Evolutionary conservation across 768 basidiomycete species (phyloP).

Genomic region (Leucogyrophana mollusca): DNA sequence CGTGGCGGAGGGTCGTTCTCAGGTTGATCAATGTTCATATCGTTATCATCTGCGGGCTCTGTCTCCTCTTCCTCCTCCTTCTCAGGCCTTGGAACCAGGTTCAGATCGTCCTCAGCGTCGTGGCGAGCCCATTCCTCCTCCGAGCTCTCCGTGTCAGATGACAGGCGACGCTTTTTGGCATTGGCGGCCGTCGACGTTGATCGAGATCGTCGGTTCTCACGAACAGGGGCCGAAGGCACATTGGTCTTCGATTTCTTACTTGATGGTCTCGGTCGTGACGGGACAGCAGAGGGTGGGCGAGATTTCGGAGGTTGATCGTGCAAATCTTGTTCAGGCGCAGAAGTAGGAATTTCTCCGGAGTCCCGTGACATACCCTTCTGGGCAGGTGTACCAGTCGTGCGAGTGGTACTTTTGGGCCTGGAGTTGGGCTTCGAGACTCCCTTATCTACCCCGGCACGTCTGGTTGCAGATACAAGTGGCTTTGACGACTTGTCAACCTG

Average conservation of each 20-base stretch:
- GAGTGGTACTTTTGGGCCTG: slow-evolving; percentile 11
- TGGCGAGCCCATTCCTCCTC: slow-evolving; percentile 12
- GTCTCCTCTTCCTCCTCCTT: slow-evolving; percentile 39
- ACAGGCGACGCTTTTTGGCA: slow-evolving; percentile 19
- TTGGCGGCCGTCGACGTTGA: slow-evolving; percentile 4
- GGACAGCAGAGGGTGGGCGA: slow-evolving; percentile 3
- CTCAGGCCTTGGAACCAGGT: slow-evolving; percentile 11
- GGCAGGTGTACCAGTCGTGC: background rate
- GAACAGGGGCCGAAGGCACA: slow-evolving; percentile 4
- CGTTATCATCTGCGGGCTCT: slow-evolving; percentile 43
- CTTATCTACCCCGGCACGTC: background rate
- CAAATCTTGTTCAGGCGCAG: slow-evolving; percentile 54
- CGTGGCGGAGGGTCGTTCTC: slow-evolving; percentile 28
- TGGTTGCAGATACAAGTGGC: too few relatives aligned
- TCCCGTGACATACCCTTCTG: slow-evolving; percentile 22
- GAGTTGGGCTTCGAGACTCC: slow-evolving; percentile 8
- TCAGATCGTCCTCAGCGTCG: slow-evolving; percentile 29
- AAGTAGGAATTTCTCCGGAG: slow-evolving; percentile 50
- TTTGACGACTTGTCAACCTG: too few relatives aligned
- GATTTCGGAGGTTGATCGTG: slow-evolving; percentile 10
- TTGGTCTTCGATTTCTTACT: slow-evolving; percentile 5
- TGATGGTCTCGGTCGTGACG: slow-evolving; percentile 1
- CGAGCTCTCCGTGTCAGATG: slow-evolving; percentile 25
- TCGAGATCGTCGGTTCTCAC: background rate
- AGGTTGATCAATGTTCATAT: slow-evolving; percentile 31